Base-by-base conservation (phyloP, 1,284 basidiomycete species). In the Rhodotorula sp. region DNA sequence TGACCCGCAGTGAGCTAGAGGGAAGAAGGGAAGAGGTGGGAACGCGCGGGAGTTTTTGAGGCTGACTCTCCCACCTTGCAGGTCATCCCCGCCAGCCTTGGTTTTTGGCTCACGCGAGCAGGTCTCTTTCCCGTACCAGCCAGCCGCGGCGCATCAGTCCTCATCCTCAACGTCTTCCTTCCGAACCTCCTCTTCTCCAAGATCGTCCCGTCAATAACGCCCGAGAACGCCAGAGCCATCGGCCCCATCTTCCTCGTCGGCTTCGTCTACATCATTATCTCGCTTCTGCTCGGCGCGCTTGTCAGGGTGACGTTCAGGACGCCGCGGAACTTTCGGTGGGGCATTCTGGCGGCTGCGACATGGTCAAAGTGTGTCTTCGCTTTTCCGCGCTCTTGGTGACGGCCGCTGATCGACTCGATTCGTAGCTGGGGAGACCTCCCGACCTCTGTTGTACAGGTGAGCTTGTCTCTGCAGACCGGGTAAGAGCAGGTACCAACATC, bases 171-270 rank as follows among this genome's bases (percentile, higher is more conserved):
- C 74, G 83, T 91, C 68, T 82, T 85, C 0, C 77, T 89, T 1
- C 90, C 90, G 4, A 85, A 84, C 67, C 83, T 92, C 20, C 82
- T 91, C 81, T 91, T 92, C 78, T 87, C 87, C 3, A 90, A 88
- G 71, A 90, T 92, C 70, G 84, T 91, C 0, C 86, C 89, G 0
- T 86, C 89, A 0, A 90, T 92, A 74, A 86, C 83, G 4, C 77
- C 84, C 7, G 46, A 49, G 11, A 66, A 66, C 19, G 64, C 1
- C 82, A 87, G 36, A 90, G 90, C 75, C 82, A 90, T 56, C 29
- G 9, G 81, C 1, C 68, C 68, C 1, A 59, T 68, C 36, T 70
- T 70, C 55, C 60, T 70, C 34, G 52, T 62, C 34, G 68, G 59
- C 5, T n/a, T 36, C 44, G 44, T 66, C 13, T 66, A 62, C 51